Conservation (phyloP, 352 stramenopile genomes). For the Thalassiosira hispida region DNA sequence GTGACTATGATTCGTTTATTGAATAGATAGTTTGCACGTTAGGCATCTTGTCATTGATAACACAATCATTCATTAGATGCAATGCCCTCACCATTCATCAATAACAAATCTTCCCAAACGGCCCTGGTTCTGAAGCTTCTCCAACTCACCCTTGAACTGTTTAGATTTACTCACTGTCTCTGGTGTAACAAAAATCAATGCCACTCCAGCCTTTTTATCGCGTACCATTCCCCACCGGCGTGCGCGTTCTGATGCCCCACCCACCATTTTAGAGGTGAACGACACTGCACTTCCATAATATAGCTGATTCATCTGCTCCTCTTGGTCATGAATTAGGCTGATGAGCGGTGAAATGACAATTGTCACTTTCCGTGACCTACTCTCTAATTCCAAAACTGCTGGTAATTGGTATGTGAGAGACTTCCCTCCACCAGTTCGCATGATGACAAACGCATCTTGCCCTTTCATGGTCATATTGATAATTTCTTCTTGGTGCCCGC, state of each 20-base stretch:
- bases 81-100: conserved; percentile 86
- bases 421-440: conserved; percentile 89
- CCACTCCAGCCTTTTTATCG: conserved; percentile 73
- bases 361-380: conserved; percentile 81
- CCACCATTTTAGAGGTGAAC: conserved; percentile 67
- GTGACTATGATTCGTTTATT: conserved; percentile 16
- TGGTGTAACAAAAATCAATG: conserved; percentile 91
- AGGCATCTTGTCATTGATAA: too few species aligned
- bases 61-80: too few species aligned
- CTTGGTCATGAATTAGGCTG: conserved; percentile 93
- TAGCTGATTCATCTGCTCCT: conserved; percentile 87
- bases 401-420: conserved; percentile 90
- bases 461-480: conserved; percentile 90
- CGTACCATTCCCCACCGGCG: conserved; percentile 68
- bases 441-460: conserved; percentile 92
- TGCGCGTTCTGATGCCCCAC: conserved; percentile 59
- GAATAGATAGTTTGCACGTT: too few species aligned
- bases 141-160: conserved; percentile 89
- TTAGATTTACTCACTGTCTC: conserved; percentile 92
- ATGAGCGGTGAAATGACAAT: conserved; percentile 92
- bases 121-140: conserved; percentile 87
- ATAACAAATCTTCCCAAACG: conserved; percentile 92
- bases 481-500: conserved; percentile 90
- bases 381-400: conserved; percentile 81
- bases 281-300: conserved; percentile 52